Evolutionary conservation across 495 filamentous ascomycete species (phyloP), one percentile per base, ranked within the genome.

Genomic region (Penicillium coprophilum): DNA sequence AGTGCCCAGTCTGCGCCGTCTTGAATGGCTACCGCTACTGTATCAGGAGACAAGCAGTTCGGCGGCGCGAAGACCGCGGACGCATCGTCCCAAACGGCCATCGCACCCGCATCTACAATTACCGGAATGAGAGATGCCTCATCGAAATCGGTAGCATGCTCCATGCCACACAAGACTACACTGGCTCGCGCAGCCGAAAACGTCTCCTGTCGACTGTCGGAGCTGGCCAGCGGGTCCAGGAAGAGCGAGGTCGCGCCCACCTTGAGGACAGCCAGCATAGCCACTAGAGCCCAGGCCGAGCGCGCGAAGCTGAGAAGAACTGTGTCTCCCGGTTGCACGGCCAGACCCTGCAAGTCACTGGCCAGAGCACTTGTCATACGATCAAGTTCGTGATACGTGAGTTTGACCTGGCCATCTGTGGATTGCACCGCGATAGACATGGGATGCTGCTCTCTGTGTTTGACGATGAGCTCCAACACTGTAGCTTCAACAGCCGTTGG

Each of bases 1-100:
- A 48, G 46, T 15, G 46, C 46, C 46, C 46, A 48, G 28, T 48
- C 46, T 17, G 12, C 12, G 46, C 46, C 46, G 28, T 48, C 46
- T 23, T 48, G 27, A 24, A 48, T 30, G 21, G 46, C 46, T 30
- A 48, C 41, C 41, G 46, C 23, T 17, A 48, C 21, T 15, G 23
- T 48, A 30, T 12, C 27, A 30, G 21, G 21, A 30, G 46, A 45
- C n/a, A 45, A 19, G 23, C 23, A 19, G 41, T 5, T 45, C 19
- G 41, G 23, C 41, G 19, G 41, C 3, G n/a, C 23, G 13, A 23
- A 45, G 41, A 45, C 19, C 23, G 41, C n/a, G 41, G 28, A 30
- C 28, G 28, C 28, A 30, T 30, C 8, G 28, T 30, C 28, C 28
- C 28, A 30, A 30, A 30, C 28, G 28, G 28, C 28, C 28, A 30